A percentile compares a stretch with the other conserved stretches of the same genome.
phyloP scores from a whole-genome alignment of 768 basidiomycete species.

The Suillus variegatus region DNA sequence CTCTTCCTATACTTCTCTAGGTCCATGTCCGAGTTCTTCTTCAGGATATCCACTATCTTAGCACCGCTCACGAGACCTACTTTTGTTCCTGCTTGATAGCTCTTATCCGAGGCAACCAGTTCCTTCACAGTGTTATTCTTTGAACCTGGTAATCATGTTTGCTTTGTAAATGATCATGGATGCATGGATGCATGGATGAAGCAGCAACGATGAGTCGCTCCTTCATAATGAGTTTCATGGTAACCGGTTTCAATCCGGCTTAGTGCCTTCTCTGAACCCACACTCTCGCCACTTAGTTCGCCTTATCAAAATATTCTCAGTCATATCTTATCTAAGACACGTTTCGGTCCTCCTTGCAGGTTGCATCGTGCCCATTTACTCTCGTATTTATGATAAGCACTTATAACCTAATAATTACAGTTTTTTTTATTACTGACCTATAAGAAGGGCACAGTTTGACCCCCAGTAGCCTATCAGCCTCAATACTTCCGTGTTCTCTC shows the following conservation, averaged over 20 bases:
- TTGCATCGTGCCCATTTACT: conserved; percentile 4
- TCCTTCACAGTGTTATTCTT: conserved; percentile 36
- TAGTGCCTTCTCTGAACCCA: conserved; percentile 1
- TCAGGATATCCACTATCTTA: conserved; percentile 34
- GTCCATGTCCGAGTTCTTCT: conserved; percentile 34
- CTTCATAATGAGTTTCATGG: not conserved
- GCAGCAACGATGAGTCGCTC: too few species aligned
- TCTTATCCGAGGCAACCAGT: conserved; percentile 31
- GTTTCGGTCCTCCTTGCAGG: not conserved
- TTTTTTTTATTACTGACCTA: conserved; percentile 14
- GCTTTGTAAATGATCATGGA: conserved; percentile 26
- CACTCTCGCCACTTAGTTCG: conserved; percentile 2
- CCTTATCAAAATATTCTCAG: conserved; percentile 5
- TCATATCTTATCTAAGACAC: conserved; percentile 18
- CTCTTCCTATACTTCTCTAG: conserved; percentile 30
- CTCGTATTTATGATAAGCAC: conserved; percentile 10
- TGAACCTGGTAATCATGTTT: conserved; percentile 31
- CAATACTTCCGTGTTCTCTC: conserved; percentile 1
- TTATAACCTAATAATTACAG: conserved; percentile 11
- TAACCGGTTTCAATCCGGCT: not conserved
- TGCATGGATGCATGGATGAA: conserved; percentile 10
- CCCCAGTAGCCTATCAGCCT: conserved; percentile 24
- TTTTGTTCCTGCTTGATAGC: conserved; percentile 29
- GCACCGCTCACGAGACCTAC: conserved; percentile 35
- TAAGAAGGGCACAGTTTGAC: conserved; percentile 23